phyloP scores from a whole-genome alignment of 2,329 filamentous ascomycete species.

The Xylariaceae sp. region DNA sequence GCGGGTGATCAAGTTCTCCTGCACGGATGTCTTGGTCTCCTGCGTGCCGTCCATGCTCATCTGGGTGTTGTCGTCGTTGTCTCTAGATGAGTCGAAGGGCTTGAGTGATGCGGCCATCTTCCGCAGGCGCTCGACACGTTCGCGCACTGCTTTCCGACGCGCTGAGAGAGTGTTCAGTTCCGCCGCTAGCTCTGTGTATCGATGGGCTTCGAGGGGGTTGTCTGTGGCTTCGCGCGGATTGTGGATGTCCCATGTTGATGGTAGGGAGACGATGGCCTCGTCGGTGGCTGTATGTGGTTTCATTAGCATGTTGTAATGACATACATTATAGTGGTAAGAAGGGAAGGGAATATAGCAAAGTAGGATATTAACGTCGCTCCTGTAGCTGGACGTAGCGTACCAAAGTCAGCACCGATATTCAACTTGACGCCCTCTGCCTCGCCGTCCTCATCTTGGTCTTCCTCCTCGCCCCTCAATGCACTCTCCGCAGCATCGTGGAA shows the following conservation, averaged over 20 bases:
- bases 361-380: neutral
- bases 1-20: slow-evolving; percentile 65
- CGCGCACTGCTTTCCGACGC: slow-evolving; percentile 37
- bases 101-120: slow-evolving; percentile 50
- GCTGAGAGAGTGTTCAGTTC: slow-evolving; percentile 50
- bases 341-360: neutral
- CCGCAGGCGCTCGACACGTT: slow-evolving; percentile 46
- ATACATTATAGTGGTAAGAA: neutral
- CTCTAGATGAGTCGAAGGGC: slow-evolving; percentile 40
- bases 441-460: slow-evolving; percentile 37
- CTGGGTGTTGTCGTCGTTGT: slow-evolving; percentile 11
- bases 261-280: slow-evolving; percentile 45
- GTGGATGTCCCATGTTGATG: slow-evolving; percentile 44
- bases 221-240: slow-evolving; percentile 34
- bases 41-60: slow-evolving; percentile 34
- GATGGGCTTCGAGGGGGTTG: slow-evolving; percentile 46
- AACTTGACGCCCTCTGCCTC: slow-evolving; percentile 35
- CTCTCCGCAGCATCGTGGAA: slow-evolving; percentile 53
- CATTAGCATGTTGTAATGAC: no score
- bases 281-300: slow-evolving; percentile 35
- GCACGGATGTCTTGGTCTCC: slow-evolving; percentile 36
- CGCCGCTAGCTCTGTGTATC: slow-evolving; percentile 50
- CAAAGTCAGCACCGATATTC: slow-evolving; percentile 24
- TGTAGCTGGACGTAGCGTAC: slow-evolving; percentile 5
- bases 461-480: slow-evolving; percentile 34